Percentiles rank a stretch among this genome's conserved stretches.
Conservation (phyloP, 2,329 filamentous ascomycete species). For the Ophiocordyceps polyrhachis-furcata region DNA sequence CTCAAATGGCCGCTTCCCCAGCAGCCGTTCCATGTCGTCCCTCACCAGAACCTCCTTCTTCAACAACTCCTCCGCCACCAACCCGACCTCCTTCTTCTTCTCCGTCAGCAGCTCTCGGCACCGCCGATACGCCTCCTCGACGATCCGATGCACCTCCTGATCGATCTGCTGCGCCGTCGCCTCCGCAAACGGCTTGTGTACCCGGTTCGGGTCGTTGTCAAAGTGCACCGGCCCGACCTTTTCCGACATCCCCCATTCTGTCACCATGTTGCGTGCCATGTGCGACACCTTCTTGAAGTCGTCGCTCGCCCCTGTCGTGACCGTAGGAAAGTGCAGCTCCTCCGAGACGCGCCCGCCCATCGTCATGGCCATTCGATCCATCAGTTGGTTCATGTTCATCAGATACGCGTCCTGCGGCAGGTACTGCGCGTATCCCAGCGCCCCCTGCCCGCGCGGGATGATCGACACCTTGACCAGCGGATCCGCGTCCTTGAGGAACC, state of each 20-base stretch:
- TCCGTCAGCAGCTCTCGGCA: slow-evolving; percentile 67
- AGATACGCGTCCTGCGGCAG: slow-evolving; percentile 88
- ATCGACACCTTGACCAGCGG: slow-evolving; percentile 96
- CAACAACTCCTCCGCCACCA: slow-evolving; percentile 84
- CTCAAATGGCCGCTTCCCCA: slow-evolving; percentile 69
- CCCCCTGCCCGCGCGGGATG: slow-evolving; percentile 86
- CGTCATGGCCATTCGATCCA: slow-evolving; percentile 99
- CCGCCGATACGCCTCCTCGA: slow-evolving; percentile 82
- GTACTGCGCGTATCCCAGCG: slow-evolving; percentile 91
- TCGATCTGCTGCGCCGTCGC: slow-evolving; percentile 86
- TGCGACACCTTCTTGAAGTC: slow-evolving; percentile 97
- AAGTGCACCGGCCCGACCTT: slow-evolving; percentile 90
- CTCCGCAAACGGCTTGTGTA: slow-evolving; percentile 93
- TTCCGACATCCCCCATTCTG: slow-evolving; percentile 96
- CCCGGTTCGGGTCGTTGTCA: slow-evolving; percentile 60
- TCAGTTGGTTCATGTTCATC: slow-evolving; percentile 87
- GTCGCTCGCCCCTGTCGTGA: slow-evolving; percentile 85
- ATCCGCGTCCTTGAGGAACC: slow-evolving; percentile 94
- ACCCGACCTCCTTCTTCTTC: slow-evolving; percentile 74
- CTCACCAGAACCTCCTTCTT: slow-evolving; percentile 78
- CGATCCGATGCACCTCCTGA: slow-evolving; percentile 72
- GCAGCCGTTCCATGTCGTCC: slow-evolving; percentile 78
- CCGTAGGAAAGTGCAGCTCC: slow-evolving; percentile 90
- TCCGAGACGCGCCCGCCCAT: slow-evolving; percentile 88
- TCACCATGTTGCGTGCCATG: slow-evolving; percentile 96